Evolutionary conservation across 805 yeast species (phyloP).

Genomic region (Ogataea naganishii): DNA sequence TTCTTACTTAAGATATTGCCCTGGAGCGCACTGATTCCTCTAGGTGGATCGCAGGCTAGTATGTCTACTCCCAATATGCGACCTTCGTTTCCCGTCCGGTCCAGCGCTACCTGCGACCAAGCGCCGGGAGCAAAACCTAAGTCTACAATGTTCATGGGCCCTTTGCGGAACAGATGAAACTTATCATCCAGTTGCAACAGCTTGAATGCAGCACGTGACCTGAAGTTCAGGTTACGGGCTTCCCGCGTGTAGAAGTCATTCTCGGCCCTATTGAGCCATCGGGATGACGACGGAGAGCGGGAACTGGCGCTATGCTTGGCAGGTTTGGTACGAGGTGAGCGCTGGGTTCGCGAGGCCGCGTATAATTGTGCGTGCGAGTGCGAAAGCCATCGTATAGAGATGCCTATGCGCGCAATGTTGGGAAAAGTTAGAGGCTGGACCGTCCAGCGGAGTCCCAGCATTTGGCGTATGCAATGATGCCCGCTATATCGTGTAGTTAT

Average conservation of each 20-base stretch:
- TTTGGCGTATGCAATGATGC: too few relatives aligned
- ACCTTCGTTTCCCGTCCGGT: constrained; percentile 40
- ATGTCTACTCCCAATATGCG: constrained; percentile 76
- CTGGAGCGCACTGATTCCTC: constrained; percentile 72
- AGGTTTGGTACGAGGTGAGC: too few relatives aligned
- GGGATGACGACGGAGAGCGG: constrained; percentile 43
- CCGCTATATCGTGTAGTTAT: too few relatives aligned
- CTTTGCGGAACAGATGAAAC: constrained; percentile 46
- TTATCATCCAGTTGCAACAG: constrained; percentile 64
- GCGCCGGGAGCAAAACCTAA: constrained; percentile 93
- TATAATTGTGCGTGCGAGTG: too few relatives aligned
- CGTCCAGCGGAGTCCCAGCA: too few relatives aligned
- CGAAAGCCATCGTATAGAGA: too few relatives aligned
- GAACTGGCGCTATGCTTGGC: constrained; percentile 7
- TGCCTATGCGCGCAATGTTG: too few relatives aligned
- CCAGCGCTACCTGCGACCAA: constrained; percentile 81
- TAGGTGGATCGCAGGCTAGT: constrained; percentile 69
- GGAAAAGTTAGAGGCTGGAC: too few relatives aligned
- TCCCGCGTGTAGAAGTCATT: constrained; percentile 58
- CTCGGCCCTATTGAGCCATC: constrained; percentile 71
- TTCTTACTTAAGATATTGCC: constrained; percentile 71
- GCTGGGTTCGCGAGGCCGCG: too few relatives aligned
- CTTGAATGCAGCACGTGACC: constrained; percentile 90
- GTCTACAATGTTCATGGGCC: constrained; percentile 75
- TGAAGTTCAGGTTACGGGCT: constrained; percentile 53